Conservation (phyloP, 2,329 filamentous ascomycete genomes). For the Metarhizium humberi region DNA sequence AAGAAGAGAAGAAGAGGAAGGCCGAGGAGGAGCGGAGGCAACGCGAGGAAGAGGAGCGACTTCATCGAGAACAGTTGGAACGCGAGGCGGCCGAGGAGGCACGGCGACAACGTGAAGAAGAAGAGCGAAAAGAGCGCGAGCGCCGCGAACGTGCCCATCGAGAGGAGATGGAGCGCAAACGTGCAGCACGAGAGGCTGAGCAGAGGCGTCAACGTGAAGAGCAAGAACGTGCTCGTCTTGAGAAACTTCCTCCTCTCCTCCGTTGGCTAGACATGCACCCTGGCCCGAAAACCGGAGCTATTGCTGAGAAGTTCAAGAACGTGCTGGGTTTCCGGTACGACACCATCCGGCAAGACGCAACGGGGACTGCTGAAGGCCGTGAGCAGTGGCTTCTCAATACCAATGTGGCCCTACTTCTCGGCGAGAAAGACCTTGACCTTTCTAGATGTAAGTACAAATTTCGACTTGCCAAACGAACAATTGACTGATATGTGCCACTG, state of each 20-base stretch:
- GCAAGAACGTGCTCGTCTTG: constrained; percentile 43
- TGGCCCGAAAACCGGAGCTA: constrained; percentile 39
- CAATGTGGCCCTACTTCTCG: constrained; percentile 53
- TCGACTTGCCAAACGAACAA: not conserved
- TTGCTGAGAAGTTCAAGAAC: constrained; percentile 45
- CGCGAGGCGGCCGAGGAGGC: constrained; percentile 40
- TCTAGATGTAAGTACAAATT: constrained; percentile 39
- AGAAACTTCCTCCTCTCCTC: constrained; percentile 49
- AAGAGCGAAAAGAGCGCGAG: constrained; percentile 41
- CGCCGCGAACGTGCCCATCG: constrained; percentile 32
- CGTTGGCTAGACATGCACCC: constrained; percentile 48
- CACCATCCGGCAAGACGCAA: constrained; percentile 46
- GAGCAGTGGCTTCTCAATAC: constrained; percentile 60
- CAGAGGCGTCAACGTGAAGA: constrained; percentile 42
- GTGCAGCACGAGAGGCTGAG: constrained; percentile 42
- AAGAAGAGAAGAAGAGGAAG: constrained; percentile 30
- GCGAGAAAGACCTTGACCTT: constrained; percentile 53
- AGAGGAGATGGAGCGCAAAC: constrained; percentile 39
- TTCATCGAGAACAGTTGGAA: constrained; percentile 33
- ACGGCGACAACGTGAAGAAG: constrained; percentile 40
- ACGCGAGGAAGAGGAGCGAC: constrained; percentile 37
- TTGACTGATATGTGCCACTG: not conserved
- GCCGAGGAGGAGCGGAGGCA: constrained; percentile 27
- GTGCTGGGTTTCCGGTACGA: constrained; percentile 56
- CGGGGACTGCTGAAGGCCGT: constrained; percentile 44